Conservation (phyloP, 2,329 filamentous ascomycete genomes). For the Colletotrichum somersetense region DNA sequence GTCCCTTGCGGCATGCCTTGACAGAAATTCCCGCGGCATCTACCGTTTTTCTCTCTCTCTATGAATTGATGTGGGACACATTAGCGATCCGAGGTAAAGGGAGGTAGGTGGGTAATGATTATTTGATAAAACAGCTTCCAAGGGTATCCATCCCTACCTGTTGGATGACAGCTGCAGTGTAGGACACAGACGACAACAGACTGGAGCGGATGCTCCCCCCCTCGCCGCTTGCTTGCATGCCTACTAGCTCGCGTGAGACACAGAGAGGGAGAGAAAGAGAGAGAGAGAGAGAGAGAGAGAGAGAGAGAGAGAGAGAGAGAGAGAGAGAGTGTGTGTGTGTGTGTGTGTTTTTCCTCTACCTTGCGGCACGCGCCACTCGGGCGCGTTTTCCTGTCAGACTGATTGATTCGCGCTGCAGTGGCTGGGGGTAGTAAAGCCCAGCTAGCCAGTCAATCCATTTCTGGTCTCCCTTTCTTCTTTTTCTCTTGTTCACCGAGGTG, state of each 20-base stretch:
- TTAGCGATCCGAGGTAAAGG: too few relatives aligned
- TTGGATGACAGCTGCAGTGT: not conserved
- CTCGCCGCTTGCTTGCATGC: slow-evolving; percentile 9
- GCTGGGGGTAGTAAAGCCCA: too few relatives aligned
- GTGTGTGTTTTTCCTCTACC: too few relatives aligned
- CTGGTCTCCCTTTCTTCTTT: not conserved
- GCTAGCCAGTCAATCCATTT: not conserved
- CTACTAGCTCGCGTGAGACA: too few relatives aligned
- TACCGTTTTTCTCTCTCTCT: not conserved
- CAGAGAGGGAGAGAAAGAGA: too few relatives aligned
- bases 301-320: not conserved
- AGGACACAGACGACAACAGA: not conserved
- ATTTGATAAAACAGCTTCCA: slow-evolving; percentile 1
- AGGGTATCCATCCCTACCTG: not conserved
- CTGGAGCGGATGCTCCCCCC: not conserved
- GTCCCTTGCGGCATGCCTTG: slow-evolving; percentile 9
- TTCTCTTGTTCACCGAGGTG: not conserved
- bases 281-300: not conserved
- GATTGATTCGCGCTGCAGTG: not conserved
- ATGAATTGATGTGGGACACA: not conserved
- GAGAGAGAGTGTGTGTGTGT: not conserved
- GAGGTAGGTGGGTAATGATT: too few relatives aligned
- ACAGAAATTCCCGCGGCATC: not conserved
- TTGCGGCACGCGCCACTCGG: not conserved
- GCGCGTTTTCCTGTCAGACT: not conserved